Percentiles rank a stretch among this genome's conserved stretches.
Conservation (phyloP, 1,139 yeast genomes). For the Candida pseudoviswanathii region DNA sequence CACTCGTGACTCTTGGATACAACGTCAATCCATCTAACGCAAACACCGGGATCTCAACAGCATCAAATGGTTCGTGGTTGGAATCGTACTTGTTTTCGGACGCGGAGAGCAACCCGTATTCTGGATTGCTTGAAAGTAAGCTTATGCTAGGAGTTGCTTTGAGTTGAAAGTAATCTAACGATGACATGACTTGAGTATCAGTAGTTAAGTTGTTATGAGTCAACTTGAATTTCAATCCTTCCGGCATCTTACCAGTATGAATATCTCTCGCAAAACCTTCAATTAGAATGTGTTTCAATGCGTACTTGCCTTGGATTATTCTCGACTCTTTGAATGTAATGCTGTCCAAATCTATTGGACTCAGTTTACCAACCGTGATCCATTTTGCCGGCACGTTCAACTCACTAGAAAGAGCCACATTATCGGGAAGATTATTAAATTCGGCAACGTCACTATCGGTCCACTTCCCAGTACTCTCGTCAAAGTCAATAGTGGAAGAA, state of each 20-base stretch:
- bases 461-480: slow-evolving; percentile 30
- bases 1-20: slow-evolving; percentile 43
- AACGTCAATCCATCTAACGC: slow-evolving; percentile 50
- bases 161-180: slow-evolving; percentile 75
- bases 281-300: slow-evolving; percentile 52
- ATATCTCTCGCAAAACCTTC: slow-evolving; percentile 71
- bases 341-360: slow-evolving; percentile 63
- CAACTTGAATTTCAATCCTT: slow-evolving; percentile 52
- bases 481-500: slow-evolving; percentile 39
- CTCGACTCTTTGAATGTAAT: slow-evolving; percentile 39
- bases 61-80: slow-evolving; percentile 22
- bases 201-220: slow-evolving; percentile 9
- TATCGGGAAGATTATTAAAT: slow-evolving; percentile 43
- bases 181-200: slow-evolving; percentile 73
- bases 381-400: slow-evolving; percentile 68
- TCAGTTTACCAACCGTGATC: slow-evolving; percentile 52
- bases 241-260: slow-evolving; percentile 39
- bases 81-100: slow-evolving; percentile 28
- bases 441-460: slow-evolving; percentile 15
- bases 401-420: slow-evolving; percentile 56
- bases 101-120: slow-evolving; percentile 46
- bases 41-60: slow-evolving; percentile 30
- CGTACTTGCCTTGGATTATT: slow-evolving; percentile 20
- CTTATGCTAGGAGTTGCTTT: slow-evolving; percentile 71
- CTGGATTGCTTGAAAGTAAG: slow-evolving; percentile 41